Conservation (phyloP, 139 green algal genomes). For the Chlamydomonas schloesseri region DNA sequence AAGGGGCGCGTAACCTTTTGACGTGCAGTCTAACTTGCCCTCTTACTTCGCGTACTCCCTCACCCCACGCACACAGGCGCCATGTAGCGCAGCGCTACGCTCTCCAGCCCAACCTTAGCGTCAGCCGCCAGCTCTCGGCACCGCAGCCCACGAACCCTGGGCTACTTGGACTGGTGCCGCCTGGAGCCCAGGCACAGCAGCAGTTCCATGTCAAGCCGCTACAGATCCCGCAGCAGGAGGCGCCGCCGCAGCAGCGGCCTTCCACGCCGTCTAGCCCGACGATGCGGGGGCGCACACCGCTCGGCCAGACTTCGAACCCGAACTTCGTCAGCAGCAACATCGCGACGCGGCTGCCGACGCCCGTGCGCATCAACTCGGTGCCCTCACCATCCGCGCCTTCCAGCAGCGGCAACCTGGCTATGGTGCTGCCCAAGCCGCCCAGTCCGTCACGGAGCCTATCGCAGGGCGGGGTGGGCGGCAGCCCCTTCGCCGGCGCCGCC, state of each 20-base stretch:
- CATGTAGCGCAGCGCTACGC: slow-evolving; percentile 5
- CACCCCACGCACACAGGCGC: neutral
- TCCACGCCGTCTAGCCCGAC: slow-evolving; percentile 19
- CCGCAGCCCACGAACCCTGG: neutral
- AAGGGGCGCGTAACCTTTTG: neutral
- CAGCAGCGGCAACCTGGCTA: neutral
- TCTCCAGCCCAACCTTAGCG: slow-evolving; percentile 13
- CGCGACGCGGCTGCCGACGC: slow-evolving; percentile 16
- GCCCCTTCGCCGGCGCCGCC: neutral
- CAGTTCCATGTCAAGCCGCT: neutral
- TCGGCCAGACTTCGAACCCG: neutral
- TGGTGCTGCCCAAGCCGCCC: slow-evolving; percentile 11
- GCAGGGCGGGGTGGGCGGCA: neutral
- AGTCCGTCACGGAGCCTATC: slow-evolving; percentile 13
- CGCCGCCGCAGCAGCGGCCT: neutral
- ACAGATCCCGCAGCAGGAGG: neutral
- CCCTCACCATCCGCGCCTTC: neutral
- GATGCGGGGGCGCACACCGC: neutral
- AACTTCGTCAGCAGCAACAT: slow-evolving; percentile 22
- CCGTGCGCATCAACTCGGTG: slow-evolving; percentile 21
- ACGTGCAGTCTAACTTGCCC: neutral
- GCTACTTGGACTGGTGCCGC: neutral
- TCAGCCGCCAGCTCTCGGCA: neutral
- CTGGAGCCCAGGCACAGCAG: neutral
- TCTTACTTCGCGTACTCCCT: no score